Evolutionary conservation across 345 rosid genomes (phyloP).

Genomic region (Garcia nutans): DNA sequence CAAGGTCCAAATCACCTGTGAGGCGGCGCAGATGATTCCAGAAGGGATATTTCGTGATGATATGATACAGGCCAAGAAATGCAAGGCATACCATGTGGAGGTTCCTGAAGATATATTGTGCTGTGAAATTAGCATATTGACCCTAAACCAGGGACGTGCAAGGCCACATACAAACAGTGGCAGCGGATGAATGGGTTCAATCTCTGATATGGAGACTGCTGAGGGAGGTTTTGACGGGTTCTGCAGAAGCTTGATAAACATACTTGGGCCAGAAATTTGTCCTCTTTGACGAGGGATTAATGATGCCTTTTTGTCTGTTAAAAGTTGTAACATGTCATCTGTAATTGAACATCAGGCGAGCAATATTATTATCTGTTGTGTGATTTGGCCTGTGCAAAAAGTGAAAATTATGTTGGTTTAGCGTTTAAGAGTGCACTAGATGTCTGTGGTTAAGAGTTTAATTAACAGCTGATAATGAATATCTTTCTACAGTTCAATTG

Average conservation of each 20-base stretch:
- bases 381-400: background rate
- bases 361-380: background rate
- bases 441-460: background rate
- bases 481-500: background rate
- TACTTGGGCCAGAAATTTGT: background rate
- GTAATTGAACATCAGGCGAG: constrained; percentile 5
- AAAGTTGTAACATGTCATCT: background rate
- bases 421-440: background rate
- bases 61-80: background rate
- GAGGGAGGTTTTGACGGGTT: background rate
- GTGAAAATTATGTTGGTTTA: background rate
- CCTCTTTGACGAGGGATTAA: background rate
- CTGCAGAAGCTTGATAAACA: background rate
- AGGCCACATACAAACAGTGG: background rate
- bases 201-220: background rate
- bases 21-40: constrained; percentile 47
- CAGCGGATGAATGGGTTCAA: background rate
- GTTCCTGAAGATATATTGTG: background rate
- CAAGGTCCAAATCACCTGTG: constrained; percentile 78
- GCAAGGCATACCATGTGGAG: background rate
- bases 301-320: background rate
- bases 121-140: background rate
- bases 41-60: background rate
- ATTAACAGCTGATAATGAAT: background rate
- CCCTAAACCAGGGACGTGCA: background rate